These are phyloP conservation scores for Canavalia ensiformis DNA, from an alignment of 306 rosid species.

Conservation along the genomic window DNA sequence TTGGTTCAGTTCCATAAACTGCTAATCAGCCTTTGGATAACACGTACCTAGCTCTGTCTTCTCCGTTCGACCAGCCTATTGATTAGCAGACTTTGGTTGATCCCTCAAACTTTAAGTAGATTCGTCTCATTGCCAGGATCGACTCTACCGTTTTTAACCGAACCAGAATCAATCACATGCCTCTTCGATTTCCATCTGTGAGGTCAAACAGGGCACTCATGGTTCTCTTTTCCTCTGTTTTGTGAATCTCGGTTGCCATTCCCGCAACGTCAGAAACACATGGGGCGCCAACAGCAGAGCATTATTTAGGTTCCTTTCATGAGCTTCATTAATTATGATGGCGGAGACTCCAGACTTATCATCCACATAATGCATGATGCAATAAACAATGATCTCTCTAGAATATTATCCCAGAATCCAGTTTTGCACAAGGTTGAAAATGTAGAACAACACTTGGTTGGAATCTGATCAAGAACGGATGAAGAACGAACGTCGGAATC, in stretches of 20 bases:
- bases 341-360: conserved; percentile 74
- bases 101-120: conserved; percentile 84
- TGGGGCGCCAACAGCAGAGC: conserved; percentile 68
- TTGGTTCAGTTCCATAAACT: conserved; percentile 74
- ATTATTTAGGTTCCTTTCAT: conserved; percentile 92
- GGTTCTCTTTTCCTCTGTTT: conserved; percentile 73
- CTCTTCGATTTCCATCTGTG: conserved; percentile 97
- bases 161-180: conserved; percentile 91
- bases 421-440: conserved; percentile 62
- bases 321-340: conserved; percentile 93
- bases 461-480: too few relatives aligned
- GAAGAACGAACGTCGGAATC: too few relatives aligned
- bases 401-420: conserved; percentile 66
- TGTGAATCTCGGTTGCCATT: conserved; percentile 77
- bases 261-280: conserved; percentile 74
- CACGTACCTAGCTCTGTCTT: conserved; percentile 93
- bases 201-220: conserved; percentile 91
- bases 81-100: conserved; percentile 91
- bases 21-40: conserved; percentile 78
- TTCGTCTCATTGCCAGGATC: conserved; percentile 93
- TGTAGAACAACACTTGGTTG: conserved; percentile 58
- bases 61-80: conserved; percentile 98
- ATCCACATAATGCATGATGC: conserved; percentile 77
- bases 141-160: conserved; percentile 80
- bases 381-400: conserved; percentile 93